A percentile compares a stretch with the other conserved stretches of the same genome.
Conservation (phyloP, 2,329 filamentous ascomycete species). For the Biscogniauxia sp. region DNA sequence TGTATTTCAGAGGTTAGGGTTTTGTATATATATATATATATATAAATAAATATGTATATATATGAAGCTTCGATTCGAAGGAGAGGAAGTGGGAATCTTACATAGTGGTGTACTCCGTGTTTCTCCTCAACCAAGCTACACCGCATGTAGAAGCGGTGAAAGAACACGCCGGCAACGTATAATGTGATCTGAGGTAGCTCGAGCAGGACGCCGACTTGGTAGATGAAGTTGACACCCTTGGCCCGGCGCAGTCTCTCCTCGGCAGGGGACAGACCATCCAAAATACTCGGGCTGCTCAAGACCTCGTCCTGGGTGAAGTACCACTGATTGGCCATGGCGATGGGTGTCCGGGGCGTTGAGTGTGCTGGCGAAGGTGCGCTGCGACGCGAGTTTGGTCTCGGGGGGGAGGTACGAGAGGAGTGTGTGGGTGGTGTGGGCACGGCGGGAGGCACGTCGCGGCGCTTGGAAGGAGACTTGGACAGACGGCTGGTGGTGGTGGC, state of each 20-base stretch:
- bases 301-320: conserved; percentile 83
- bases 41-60: too few relatives aligned
- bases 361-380: conserved; percentile 44
- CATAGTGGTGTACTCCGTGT: conserved; percentile 84
- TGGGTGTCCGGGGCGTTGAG: conserved; percentile 36
- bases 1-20: conserved; percentile 32
- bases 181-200: conserved; percentile 90
- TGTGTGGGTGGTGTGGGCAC: conserved; percentile 60
- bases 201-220: conserved; percentile 87
- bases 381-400: conserved; percentile 41
- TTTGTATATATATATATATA: too few relatives aligned
- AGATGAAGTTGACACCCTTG: conserved; percentile 96
- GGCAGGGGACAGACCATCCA: conserved; percentile 73
- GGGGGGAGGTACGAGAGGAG: conserved; percentile 52
- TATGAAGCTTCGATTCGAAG: too few relatives aligned
- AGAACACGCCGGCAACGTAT: conserved; percentile 88
- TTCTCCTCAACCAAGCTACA: conserved; percentile 74
- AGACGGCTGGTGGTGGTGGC: conserved; percentile 35
- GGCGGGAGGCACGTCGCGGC: conserved; percentile 58
- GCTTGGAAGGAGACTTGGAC: conserved; percentile 50
- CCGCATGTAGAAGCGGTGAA: conserved; percentile 95
- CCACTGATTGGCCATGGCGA: conserved; percentile 66
- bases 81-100: conserved; percentile 42
- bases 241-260: conserved; percentile 79
- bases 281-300: conserved; percentile 74